These are phyloP conservation scores for Fusarium sp. DNA, from an alignment of 2,329 filamentous ascomycete species.

Conservation along the genomic window DNA sequence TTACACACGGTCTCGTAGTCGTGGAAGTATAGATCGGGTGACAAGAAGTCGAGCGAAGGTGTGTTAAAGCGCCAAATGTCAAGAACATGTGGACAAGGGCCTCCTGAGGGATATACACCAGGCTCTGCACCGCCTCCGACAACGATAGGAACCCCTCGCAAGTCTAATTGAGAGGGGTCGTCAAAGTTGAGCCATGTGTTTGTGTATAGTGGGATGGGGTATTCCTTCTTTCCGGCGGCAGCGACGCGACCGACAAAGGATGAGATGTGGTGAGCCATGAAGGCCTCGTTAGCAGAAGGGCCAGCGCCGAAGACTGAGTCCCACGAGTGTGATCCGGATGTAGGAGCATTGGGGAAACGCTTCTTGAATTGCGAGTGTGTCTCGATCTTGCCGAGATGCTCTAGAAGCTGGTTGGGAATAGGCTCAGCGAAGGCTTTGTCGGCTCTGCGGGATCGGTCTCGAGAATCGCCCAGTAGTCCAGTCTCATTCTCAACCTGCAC, in stretches of 20 bases:
- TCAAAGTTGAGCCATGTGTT: conserved; percentile 54
- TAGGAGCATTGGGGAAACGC: conserved; percentile 41
- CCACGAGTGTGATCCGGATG: conserved; percentile 47
- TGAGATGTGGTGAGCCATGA: conserved; percentile 53
- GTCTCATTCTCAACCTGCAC: conserved; percentile 69
- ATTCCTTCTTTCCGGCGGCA: conserved; percentile 49
- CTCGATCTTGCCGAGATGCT: conserved; percentile 39
- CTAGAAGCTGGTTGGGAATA: conserved; percentile 45
- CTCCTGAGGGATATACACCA: conserved; percentile 54
- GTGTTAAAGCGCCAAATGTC: conserved; percentile 57
- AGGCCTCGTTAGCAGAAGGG: conserved; percentile 49
- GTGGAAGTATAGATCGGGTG: conserved; percentile 63
- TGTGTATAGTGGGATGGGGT: conserved; percentile 50
- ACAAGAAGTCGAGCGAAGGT: conserved; percentile 58
- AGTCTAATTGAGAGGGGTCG: conserved; percentile 47
- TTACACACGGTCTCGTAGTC: conserved; percentile 59
- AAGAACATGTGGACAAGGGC: conserved; percentile 49
- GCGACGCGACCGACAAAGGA: conserved; percentile 51
- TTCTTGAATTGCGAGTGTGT: conserved; percentile 48
- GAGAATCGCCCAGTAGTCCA: conserved; percentile 64
- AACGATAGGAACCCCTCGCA: conserved; percentile 49
- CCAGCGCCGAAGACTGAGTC: conserved; percentile 49
- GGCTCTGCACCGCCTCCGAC: conserved; percentile 51
- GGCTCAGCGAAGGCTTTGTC: conserved; percentile 55
- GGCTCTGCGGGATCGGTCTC: conserved; percentile 58